Evolutionary conservation across 768 basidiomycete species (phyloP).

Genomic region (Termitomyces bulborhizus): DNA sequence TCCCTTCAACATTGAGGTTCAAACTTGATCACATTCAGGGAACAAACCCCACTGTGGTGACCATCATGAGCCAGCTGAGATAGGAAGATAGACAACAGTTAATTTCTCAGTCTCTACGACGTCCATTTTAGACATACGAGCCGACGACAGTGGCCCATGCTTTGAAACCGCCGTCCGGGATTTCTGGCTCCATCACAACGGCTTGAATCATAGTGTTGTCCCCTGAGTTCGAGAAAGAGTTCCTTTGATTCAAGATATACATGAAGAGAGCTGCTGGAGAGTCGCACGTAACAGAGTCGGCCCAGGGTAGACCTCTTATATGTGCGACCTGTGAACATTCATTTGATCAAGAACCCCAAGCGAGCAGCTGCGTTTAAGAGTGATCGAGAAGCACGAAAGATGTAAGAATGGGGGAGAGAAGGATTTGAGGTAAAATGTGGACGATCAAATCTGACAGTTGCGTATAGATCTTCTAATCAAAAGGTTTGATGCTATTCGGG

Average conservation of each 20-base stretch:
- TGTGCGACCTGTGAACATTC: no score
- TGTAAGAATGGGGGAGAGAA: no score
- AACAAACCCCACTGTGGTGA: constrained; percentile 9
- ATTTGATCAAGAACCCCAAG: no score
- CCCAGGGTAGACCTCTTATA: background rate
- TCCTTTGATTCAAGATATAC: background rate
- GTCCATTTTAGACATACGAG: background rate
- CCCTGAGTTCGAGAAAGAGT: background rate
- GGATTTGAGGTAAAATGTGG: no score
- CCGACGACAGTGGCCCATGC: constrained; percentile 1
- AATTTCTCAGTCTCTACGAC: background rate
- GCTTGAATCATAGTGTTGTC: background rate
- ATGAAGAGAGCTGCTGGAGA: background rate
- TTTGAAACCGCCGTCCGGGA: background rate
- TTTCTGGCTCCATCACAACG: background rate
- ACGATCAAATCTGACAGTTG: no score
- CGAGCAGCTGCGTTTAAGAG: no score
- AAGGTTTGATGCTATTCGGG: no score
- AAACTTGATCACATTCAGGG: no score
- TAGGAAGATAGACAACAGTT: background rate
- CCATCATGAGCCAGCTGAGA: background rate
- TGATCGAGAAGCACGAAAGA: no score
- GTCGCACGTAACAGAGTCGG: background rate
- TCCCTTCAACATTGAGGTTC: no score
- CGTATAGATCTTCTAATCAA: no score